These are phyloP conservation scores for Lentinula detonsa DNA, from an alignment of 768 basidiomycete species.

Conservation along the genomic window DNA sequence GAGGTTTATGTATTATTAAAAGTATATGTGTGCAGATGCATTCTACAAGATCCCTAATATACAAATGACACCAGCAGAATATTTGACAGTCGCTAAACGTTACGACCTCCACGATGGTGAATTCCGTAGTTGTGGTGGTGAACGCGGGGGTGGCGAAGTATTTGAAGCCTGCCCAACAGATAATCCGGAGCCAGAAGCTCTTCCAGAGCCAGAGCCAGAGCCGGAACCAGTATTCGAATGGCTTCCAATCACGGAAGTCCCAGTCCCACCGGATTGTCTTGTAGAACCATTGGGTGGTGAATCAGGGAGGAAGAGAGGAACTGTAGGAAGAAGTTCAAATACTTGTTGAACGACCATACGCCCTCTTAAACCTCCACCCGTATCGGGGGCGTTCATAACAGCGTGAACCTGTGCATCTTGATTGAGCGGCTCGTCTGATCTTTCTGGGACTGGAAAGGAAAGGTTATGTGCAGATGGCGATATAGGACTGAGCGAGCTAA, in stretches of 20 bases:
- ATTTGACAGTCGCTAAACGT: no score
- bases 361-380: slow-evolving; percentile 23
- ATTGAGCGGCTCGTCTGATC: slow-evolving; percentile 32
- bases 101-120: neutral
- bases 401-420: slow-evolving; percentile 85
- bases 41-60: neutral
- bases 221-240: neutral
- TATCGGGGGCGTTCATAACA: slow-evolving; percentile 64
- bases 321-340: slow-evolving; percentile 73
- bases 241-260: neutral
- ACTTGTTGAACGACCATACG: slow-evolving; percentile 66
- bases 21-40: neutral
- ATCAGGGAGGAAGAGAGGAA: slow-evolving; percentile 59
- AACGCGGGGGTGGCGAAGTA: slow-evolving; percentile 10
- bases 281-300: slow-evolving; percentile 1
- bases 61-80: neutral
- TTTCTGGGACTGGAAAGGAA: slow-evolving; percentile 1
- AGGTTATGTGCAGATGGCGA: slow-evolving; percentile 12
- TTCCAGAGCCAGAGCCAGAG: neutral
- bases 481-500: slow-evolving; percentile 34
- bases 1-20: no score
- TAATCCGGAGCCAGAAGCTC: neutral
- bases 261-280: neutral
- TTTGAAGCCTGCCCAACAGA: slow-evolving; percentile 14
- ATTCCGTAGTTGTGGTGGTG: neutral